Conservation (phyloP, 495 filamentous ascomycete genomes). For the Neurospora sp. region DNA sequence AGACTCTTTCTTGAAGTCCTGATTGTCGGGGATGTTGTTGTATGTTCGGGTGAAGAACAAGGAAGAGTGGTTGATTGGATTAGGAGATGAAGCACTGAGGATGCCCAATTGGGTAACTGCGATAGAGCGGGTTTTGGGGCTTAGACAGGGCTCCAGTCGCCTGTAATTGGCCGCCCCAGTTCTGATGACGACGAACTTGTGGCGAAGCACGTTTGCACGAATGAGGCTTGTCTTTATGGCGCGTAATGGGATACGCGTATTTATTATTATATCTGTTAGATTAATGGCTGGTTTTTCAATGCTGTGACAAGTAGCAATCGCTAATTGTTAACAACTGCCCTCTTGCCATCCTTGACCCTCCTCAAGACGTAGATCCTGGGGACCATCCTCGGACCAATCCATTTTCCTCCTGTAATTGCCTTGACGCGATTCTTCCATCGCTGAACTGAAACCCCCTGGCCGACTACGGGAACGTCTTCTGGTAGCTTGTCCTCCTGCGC, state of each 20-base stretch:
- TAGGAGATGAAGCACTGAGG: not conserved
- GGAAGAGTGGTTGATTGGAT: not conserved
- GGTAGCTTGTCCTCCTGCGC: slow-evolving; percentile 10
- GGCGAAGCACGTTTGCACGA: not conserved
- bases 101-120: not conserved
- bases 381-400: slow-evolving; percentile 51
- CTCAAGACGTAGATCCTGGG: slow-evolving; percentile 48
- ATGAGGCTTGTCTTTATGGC: not conserved
- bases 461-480: slow-evolving; percentile 17
- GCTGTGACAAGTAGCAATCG: no score
- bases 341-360: slow-evolving; percentile 23
- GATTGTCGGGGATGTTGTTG: not conserved
- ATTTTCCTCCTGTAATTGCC: slow-evolving; percentile 46
- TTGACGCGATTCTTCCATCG: slow-evolving; percentile 20
- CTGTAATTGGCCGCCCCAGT: not conserved
- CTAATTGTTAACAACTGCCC: not conserved
- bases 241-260: not conserved
- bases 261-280: no score
- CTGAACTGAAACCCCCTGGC: slow-evolving; percentile 22
- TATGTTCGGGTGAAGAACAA: not conserved
- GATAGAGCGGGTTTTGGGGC: not conserved
- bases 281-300: no score
- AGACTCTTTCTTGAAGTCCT: not conserved
- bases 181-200: not conserved
- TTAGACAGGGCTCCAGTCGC: not conserved